Conservation (phyloP, 306 rosid genomes). For the Fragaria nilgerrensis region DNA sequence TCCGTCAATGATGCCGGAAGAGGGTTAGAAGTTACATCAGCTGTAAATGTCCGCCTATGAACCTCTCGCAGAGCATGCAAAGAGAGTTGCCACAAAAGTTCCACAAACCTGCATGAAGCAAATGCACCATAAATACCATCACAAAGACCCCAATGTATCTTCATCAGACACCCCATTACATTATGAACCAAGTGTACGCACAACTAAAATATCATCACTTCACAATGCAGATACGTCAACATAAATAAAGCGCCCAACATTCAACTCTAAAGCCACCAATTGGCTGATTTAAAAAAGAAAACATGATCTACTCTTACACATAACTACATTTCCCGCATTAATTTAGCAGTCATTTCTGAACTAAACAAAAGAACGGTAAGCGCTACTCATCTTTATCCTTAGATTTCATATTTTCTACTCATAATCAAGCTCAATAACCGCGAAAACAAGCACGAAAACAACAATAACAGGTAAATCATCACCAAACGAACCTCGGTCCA, state of each 20-base stretch:
- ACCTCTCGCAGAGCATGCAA: conserved; percentile 98
- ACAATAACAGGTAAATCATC: neutral
- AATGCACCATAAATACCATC: conserved; percentile 15
- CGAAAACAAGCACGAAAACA: neutral
- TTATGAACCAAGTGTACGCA: neutral
- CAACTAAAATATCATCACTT: neutral
- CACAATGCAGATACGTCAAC: neutral
- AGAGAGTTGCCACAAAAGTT: conserved; percentile 98
- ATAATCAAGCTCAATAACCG: conserved; percentile 15
- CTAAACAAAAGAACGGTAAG: neutral
- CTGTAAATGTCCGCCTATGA: conserved; percentile 84
- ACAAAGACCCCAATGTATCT: neutral
- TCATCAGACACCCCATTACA: neutral
- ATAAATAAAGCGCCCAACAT: neutral
- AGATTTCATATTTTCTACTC: conserved; percentile 1
- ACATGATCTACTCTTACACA: neutral
- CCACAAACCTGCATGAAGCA: conserved; percentile 74
- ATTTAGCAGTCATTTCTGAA: neutral
- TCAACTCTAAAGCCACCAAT: neutral
- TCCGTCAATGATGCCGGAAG: conserved; percentile 92
- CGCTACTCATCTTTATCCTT: neutral
- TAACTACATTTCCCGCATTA: neutral
- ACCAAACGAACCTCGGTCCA: conserved; percentile 86
- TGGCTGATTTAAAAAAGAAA: neutral
- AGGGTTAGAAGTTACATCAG: conserved; percentile 84